Evolutionary conservation across 2,329 filamentous ascomycete species (phyloP).

Genomic region (Ilyonectria sp.): DNA sequence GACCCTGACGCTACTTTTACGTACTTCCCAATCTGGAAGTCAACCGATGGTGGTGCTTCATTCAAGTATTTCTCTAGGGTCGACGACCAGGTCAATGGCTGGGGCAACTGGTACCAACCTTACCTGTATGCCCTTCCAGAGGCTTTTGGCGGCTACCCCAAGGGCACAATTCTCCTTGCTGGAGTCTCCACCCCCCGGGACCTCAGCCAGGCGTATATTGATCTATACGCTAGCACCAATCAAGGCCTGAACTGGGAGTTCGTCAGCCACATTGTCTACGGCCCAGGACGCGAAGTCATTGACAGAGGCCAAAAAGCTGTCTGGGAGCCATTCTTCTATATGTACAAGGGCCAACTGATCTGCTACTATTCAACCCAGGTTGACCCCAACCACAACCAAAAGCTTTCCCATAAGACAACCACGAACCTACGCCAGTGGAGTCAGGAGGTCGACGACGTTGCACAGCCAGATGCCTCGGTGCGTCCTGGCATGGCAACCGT

Average conservation of each 20-base stretch:
- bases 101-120: slow-evolving; percentile 79
- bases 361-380: slow-evolving; percentile 35
- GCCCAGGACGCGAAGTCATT: slow-evolving; percentile 20
- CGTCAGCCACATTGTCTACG: slow-evolving; percentile 30
- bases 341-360: slow-evolving; percentile 22
- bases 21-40: slow-evolving; percentile 47
- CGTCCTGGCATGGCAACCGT: slow-evolving; percentile 35
- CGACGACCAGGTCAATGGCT: slow-evolving; percentile 73
- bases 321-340: slow-evolving; percentile 36
- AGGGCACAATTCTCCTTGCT: slow-evolving; percentile 42
- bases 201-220: slow-evolving; percentile 30
- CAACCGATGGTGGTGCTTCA: slow-evolving; percentile 70
- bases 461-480: slow-evolving; percentile 54
- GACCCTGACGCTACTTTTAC: neutral
- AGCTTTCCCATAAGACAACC: slow-evolving; percentile 72
- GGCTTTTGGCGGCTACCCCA: slow-evolving; percentile 66
- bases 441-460: slow-evolving; percentile 70
- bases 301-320: slow-evolving; percentile 26
- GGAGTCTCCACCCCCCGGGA: slow-evolving; percentile 11
- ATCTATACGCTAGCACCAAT: slow-evolving; percentile 31
- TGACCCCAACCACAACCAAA: slow-evolving; percentile 28
- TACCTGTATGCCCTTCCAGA: slow-evolving; percentile 75
- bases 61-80: slow-evolving; percentile 70
- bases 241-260: slow-evolving; percentile 31
- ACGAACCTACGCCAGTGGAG: slow-evolving; percentile 75